phyloP scores from a whole-genome alignment of 345 rosid species.

The Lenwebbia sp. region DNA sequence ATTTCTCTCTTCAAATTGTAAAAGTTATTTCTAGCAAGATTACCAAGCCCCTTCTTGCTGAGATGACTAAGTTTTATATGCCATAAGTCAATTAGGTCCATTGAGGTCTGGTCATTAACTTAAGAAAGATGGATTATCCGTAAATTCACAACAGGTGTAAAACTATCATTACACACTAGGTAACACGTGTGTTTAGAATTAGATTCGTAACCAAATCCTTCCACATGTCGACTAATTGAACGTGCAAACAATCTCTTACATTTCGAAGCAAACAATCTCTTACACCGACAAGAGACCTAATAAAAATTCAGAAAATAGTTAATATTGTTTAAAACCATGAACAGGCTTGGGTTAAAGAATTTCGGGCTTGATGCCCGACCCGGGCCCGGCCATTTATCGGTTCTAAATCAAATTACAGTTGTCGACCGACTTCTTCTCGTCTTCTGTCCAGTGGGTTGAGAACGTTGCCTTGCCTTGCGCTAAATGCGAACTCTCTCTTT shows the following conservation, averaged over 20 bases:
- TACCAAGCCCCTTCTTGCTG: background rate
- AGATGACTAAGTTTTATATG: too few species aligned
- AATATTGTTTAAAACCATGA: background rate
- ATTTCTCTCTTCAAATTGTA: background rate
- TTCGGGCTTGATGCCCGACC: background rate
- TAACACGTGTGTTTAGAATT: background rate
- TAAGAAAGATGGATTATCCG: accelerated
- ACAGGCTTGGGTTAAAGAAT: background rate
- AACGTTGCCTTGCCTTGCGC: background rate
- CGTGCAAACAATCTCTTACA: background rate
- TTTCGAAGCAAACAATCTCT: background rate
- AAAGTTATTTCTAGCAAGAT: background rate
- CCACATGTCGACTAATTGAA: background rate
- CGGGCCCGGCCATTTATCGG: background rate
- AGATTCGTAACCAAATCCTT: background rate
- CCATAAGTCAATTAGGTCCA: background rate
- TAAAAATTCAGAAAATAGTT: background rate
- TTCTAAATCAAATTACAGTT: background rate
- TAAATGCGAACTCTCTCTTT: background rate
- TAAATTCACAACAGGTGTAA: accelerated
- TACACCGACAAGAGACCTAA: background rate
- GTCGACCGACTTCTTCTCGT: background rate
- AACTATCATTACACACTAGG: background rate
- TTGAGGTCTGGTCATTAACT: accelerated
- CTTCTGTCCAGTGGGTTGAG: background rate